phyloP scores from a whole-genome alignment of 192 early-diverging fungal genomes.

The Podila verticillata region DNA sequence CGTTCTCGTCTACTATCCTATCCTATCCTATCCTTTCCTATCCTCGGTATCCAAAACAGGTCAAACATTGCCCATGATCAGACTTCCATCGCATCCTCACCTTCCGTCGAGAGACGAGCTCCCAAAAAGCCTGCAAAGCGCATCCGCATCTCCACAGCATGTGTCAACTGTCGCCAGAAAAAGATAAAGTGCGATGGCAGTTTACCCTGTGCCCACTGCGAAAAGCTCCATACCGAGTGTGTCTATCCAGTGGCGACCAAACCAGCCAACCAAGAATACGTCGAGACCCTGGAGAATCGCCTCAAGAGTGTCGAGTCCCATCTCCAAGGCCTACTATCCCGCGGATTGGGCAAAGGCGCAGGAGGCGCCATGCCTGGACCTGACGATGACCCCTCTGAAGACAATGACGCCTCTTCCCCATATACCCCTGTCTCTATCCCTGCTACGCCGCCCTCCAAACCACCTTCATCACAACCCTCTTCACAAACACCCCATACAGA shows the following conservation, averaged over 20 bases:
- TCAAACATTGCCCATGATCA: background rate
- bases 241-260: conserved; percentile 33
- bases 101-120: background rate
- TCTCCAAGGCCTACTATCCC: conserved; percentile 42
- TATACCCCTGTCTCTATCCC: conserved; percentile 50
- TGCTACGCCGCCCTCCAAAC: conserved; percentile 37
- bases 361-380: background rate
- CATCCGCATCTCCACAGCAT: conserved; percentile 56
- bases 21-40: no score
- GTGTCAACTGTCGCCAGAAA: conserved; percentile 53
- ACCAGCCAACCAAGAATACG: conserved; percentile 50
- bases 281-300: conserved; percentile 48
- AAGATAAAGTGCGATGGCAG: conserved; percentile 58
- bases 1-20: background rate
- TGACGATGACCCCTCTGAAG: conserved; percentile 30
- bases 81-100: conserved; percentile 6
- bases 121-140: conserved; percentile 49
- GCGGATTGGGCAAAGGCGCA: conserved; percentile 31
- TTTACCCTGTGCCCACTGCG: conserved; percentile 53
- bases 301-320: conserved; percentile 48
- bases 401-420: conserved; percentile 18
- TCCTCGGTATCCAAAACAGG: no score
- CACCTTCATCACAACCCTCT: conserved; percentile 10
- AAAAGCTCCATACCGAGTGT: conserved; percentile 44
- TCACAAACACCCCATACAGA: background rate